Conservation (phyloP, 441 rosid genomes). For the Gossypium trilobum region DNA sequence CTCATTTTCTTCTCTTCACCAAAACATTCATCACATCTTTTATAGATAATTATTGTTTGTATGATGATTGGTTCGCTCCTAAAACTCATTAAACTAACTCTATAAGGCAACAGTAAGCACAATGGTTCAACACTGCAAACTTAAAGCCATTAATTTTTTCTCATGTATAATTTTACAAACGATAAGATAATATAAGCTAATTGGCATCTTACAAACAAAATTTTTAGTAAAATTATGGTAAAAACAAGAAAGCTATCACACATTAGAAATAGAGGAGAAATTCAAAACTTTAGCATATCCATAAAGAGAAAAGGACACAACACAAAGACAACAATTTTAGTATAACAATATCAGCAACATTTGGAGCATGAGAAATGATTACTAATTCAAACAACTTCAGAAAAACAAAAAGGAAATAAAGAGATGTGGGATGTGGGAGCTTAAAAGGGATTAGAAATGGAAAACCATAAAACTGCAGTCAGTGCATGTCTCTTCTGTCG, state of each 20-base stretch:
- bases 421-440: too few species aligned
- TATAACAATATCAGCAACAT: constrained; percentile 1
- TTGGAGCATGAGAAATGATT: neutral
- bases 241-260: too few species aligned
- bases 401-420: too few species aligned
- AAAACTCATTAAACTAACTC: neutral
- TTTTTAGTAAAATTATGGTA: neutral
- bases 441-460: too few species aligned
- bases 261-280: too few species aligned
- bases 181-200: neutral
- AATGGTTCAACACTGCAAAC: neutral
- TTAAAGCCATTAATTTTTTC: neutral
- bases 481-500: too few species aligned
- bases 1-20: neutral
- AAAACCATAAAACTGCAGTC: too few species aligned
- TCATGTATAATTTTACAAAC: neutral
- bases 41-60: neutral
- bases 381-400: too few species aligned
- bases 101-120: neutral
- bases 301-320: neutral
- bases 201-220: neutral
- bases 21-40: neutral
- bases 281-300: too few species aligned
- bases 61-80: neutral
- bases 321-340: neutral